Base-by-base conservation (phyloP, 2,329 filamentous ascomycete genomes). In the Colletotrichum sp. region DNA sequence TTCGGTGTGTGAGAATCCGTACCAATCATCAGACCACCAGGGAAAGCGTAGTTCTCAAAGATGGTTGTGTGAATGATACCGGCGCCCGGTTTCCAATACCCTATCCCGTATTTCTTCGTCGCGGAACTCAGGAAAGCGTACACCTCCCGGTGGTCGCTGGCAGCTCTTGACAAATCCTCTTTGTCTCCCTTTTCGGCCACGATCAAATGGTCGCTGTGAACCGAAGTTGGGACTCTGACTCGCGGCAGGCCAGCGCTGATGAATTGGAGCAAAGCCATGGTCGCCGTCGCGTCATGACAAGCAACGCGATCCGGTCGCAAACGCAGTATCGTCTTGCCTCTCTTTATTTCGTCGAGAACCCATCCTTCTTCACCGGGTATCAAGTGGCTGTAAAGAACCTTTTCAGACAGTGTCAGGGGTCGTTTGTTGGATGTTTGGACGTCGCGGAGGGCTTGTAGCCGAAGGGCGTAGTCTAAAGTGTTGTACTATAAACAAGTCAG, bases 81-180 rank as follows among this genome's bases (percentile, higher is more conserved):
- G 0, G 83, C 83, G 3, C 82, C 83, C 16, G 82, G 80, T 30
- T 84, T 85, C 84, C 84, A 86, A 59, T 83, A 85, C 1, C 83
- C 83, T 65, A 89, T 88, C 1, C 86, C 86, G 30, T 89, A 89
- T 76, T 88, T 88, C 76, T 85, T 85, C 10, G 85, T 84, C 0
- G 84, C 83, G 49, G 82, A 85, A 65, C 81, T 82, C 6, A 86
- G 76, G 49, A 87, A 87, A 0, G 81, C 81, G 68, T 86, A 86
- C 0, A 86, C 85, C 49, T 87, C 85, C 16, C 78, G 73, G 67
- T 85, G 81, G n/a, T 84, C 81, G 13, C 68, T 74, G 10, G 75
- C 72, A 12, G 80, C 82, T 8, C 81, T 80, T 21, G 74, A 52
- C 57, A 83, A 72, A 64, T 85, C 83, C 26, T 80, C 79, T 16